Percentiles rank a stretch among this genome's conserved stretches.
Evolutionary conservation across 2,329 filamentous ascomycete genomes (phyloP).

Genomic region (Chrysosporium queenslandicum): DNA sequence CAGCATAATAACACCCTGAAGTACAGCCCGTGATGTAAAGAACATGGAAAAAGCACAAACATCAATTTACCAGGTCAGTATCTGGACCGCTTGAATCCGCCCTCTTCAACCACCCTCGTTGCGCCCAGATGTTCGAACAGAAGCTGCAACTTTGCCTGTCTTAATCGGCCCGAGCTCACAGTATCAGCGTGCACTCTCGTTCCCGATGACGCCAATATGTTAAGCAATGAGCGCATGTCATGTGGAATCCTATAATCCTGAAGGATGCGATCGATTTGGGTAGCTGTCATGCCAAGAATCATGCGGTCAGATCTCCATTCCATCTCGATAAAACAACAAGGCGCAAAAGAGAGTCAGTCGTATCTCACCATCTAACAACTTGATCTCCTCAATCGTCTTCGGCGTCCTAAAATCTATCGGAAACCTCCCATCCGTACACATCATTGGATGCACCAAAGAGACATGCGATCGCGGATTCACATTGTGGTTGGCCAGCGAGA

Average conservation of each 20-base stretch:
- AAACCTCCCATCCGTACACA: slow-evolving; percentile 20
- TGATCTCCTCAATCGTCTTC: slow-evolving; percentile 19
- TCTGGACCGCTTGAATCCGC: slow-evolving; percentile 5
- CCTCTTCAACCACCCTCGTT: slow-evolving; percentile 18
- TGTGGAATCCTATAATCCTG: slow-evolving; percentile 20
- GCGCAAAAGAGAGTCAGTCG: no score
- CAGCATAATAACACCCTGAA: no score
- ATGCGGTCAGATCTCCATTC: no score
- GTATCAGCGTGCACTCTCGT: slow-evolving; percentile 6
- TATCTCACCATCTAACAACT: slow-evolving; percentile 20
- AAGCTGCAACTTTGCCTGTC: slow-evolving; percentile 19
- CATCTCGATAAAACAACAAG: no score
- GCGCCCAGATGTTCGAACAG: slow-evolving; percentile 21
- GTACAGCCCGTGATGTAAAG: background rate
- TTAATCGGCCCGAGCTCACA: slow-evolving; percentile 14
- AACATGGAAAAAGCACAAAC: background rate
- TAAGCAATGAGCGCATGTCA: slow-evolving; percentile 15
- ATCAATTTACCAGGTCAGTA: background rate
- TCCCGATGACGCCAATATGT: slow-evolving; percentile 7
- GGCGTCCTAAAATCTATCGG: slow-evolving; percentile 20
- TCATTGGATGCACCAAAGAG: slow-evolving; percentile 20
- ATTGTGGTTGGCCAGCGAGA: slow-evolving; percentile 19
- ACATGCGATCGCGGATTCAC: slow-evolving; percentile 18
- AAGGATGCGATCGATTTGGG: slow-evolving; percentile 23
- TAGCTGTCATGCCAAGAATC: slow-evolving; percentile 14